These are phyloP conservation scores for Vitis hybrid DNA, from an alignment of 177 flowering plant species.

Conservation along the genomic window DNA sequence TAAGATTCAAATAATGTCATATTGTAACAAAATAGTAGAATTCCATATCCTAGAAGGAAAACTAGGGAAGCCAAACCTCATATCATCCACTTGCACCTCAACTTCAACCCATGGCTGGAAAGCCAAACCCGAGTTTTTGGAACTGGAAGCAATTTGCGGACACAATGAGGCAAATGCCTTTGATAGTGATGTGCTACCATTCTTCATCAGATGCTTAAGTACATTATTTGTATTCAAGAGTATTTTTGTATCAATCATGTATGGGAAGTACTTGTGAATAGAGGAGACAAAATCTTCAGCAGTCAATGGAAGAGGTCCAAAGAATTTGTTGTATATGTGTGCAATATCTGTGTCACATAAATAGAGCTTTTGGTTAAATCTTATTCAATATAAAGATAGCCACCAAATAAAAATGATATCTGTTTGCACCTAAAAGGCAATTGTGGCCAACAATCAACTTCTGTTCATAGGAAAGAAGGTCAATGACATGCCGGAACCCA, in stretches of 20 bases:
- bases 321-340: constrained; percentile 73
- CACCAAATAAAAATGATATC: background rate
- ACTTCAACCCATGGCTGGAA: constrained; percentile 43
- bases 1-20: no score
- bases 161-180: constrained; percentile 70
- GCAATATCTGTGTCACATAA: constrained; percentile 68
- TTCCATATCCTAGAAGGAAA: background rate
- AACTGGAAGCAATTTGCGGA: constrained; percentile 53
- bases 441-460: constrained; percentile 95
- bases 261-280: constrained; percentile 58
- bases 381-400: background rate
- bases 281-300: constrained; percentile 67
- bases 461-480: constrained; percentile 77
- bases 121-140: constrained; percentile 16
- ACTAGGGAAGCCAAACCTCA: constrained; percentile 48
- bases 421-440: constrained; percentile 74
- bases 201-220: constrained; percentile 52
- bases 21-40: background rate
- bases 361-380: background rate
- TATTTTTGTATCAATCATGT: constrained; percentile 76
- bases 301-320: constrained; percentile 79
- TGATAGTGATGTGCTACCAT: constrained; percentile 67
- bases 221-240: constrained; percentile 50
- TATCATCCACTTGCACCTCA: constrained; percentile 86
- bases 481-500: constrained; percentile 93